phyloP scores from a whole-genome alignment of 2,329 filamentous ascomycete species.

The Penicillium sp. region DNA sequence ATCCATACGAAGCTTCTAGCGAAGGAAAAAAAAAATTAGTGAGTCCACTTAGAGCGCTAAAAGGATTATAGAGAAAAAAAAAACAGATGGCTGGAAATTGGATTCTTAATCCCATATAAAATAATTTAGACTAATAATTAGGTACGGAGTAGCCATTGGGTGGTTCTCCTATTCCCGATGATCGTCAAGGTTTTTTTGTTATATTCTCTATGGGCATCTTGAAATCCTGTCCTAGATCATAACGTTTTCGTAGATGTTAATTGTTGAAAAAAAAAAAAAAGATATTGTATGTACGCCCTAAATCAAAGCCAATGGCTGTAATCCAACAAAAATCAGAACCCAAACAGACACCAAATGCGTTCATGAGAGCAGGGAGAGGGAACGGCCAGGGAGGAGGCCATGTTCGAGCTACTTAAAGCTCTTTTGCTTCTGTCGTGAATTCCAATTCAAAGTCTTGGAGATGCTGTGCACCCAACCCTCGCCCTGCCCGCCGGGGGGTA shows the following conservation, averaged over 20 bases:
- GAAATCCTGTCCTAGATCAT: background rate
- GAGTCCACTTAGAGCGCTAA: conserved; percentile 2
- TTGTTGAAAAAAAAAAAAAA: too few species aligned
- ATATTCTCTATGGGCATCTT: too few species aligned
- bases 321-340: background rate
- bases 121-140: background rate
- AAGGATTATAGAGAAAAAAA: background rate
- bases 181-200: background rate
- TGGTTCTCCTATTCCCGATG: background rate
- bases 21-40: conserved; percentile 14
- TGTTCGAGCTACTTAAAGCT: conserved; percentile 27
- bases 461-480: conserved; percentile 54
- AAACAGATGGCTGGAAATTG: background rate
- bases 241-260: background rate
- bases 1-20: conserved; percentile 33
- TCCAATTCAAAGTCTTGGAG: conserved; percentile 53
- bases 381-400: background rate
- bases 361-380: background rate
- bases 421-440: conserved; percentile 49
- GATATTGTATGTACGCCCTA: background rate
- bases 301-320: conserved; percentile 10
- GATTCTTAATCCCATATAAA: background rate
- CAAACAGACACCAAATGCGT: background rate
- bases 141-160: background rate
- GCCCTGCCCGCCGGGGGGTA: conserved; percentile 44